These are phyloP conservation scores for Aspergillus fructus DNA, from an alignment of 2,329 filamentous ascomycete genomes.

Conservation along the genomic window DNA sequence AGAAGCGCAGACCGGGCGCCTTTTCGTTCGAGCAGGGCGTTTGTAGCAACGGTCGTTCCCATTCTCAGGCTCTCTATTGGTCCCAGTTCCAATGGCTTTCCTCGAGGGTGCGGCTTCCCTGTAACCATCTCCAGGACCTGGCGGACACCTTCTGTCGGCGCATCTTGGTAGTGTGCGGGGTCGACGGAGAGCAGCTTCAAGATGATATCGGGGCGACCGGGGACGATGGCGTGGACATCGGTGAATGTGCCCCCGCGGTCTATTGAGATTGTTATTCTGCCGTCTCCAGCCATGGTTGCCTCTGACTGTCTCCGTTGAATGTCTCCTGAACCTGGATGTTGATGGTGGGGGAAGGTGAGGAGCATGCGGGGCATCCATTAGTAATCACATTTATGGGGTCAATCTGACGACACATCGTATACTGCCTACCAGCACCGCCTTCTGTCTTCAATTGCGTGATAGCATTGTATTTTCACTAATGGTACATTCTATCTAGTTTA, in stretches of 20 bases:
- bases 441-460: neutral
- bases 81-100: slow-evolving; percentile 35
- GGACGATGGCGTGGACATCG: slow-evolving; percentile 39
- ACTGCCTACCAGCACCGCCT: neutral
- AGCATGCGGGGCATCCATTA: slow-evolving; percentile 4
- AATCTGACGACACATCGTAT: slow-evolving; percentile 3
- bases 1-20: slow-evolving; percentile 84
- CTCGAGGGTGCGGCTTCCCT: slow-evolving; percentile 35
- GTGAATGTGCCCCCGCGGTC: slow-evolving; percentile 45
- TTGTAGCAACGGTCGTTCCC: slow-evolving; percentile 92
- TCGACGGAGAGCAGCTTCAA: slow-evolving; percentile 43
- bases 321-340: neutral
- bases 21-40: slow-evolving; percentile 84
- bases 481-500: neutral
- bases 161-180: slow-evolving; percentile 42
- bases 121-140: slow-evolving; percentile 58
- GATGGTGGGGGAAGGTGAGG: neutral
- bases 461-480: neutral
- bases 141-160: slow-evolving; percentile 76
- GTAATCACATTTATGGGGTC: neutral
- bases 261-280: slow-evolving; percentile 38
- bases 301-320: neutral
- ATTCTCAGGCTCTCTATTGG: slow-evolving; percentile 66
- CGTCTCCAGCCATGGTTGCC: slow-evolving; percentile 25
- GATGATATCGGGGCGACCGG: slow-evolving; percentile 38